These are phyloP conservation scores for Pistacia vera DNA, from an alignment of 345 rosid genomes.

Conservation along the genomic window DNA sequence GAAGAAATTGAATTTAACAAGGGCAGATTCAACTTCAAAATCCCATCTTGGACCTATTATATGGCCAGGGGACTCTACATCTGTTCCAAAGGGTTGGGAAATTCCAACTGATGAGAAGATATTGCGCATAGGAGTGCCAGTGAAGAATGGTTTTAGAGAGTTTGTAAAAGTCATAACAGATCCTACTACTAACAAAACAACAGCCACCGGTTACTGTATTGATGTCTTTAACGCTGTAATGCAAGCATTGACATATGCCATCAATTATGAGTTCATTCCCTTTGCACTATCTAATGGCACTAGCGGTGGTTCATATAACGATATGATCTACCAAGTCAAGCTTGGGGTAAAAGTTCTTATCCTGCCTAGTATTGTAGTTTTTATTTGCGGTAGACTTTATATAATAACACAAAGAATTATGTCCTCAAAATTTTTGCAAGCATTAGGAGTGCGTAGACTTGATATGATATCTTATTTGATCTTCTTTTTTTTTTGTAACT, in stretches of 20 bases:
- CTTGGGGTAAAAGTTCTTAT: slow-evolving; percentile 33
- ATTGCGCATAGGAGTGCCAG: slow-evolving; percentile 51
- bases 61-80: slow-evolving; percentile 46
- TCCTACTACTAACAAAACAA: not conserved
- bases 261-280: slow-evolving; percentile 41
- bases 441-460: no score
- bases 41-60: slow-evolving; percentile 29
- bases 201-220: slow-evolving; percentile 40
- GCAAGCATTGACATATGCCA: slow-evolving; percentile 40
- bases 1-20: slow-evolving; percentile 18
- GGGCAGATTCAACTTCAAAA: slow-evolving; percentile 26
- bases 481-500: no score
- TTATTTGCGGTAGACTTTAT: no score
- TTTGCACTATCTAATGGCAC: slow-evolving; percentile 26
- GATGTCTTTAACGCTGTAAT: slow-evolving; percentile 51
- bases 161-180: slow-evolving; percentile 41
- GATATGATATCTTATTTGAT: no score
- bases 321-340: slow-evolving; percentile 47
- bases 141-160: slow-evolving; percentile 31
- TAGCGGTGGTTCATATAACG: slow-evolving; percentile 33
- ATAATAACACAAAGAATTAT: no score
- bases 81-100: slow-evolving; percentile 50
- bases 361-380: not conserved
- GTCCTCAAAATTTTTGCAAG: no score
- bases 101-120: slow-evolving; percentile 47